A percentile compares a stretch with the other conserved stretches of the same genome.
phyloP scores from a whole-genome alignment of 139 green algal species.

The Tetradesmus lagerheimii region DNA sequence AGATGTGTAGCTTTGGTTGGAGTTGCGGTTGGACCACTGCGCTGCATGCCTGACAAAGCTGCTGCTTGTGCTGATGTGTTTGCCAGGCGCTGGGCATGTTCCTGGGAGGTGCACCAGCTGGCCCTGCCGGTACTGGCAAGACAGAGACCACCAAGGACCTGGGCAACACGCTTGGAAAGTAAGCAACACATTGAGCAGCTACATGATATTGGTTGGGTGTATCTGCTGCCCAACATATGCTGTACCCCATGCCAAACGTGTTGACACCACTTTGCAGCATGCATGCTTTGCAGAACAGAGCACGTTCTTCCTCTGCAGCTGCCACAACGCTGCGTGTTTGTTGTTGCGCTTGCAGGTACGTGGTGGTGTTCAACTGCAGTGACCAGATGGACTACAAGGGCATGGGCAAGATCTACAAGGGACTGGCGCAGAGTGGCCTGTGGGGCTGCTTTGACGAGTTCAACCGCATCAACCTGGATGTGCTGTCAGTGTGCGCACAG shows the following conservation, averaged over 20 bases:
- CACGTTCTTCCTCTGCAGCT: background rate
- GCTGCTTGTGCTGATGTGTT: background rate
- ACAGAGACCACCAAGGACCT: constrained; percentile 98
- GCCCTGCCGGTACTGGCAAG: constrained; percentile 95
- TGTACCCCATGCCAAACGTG: no score
- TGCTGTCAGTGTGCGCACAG: constrained; percentile 96
- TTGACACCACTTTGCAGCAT: background rate
- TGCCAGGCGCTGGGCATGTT: constrained; percentile 94
- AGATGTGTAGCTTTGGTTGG: no score
- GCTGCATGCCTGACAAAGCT: background rate
- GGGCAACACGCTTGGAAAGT: constrained; percentile 95
- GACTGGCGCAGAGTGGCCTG: constrained; percentile 93
- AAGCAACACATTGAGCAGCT: no score
- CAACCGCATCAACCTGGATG: constrained; percentile 99
- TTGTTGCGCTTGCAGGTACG: constrained; percentile 66
- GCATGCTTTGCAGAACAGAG: background rate
- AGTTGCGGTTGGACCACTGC: background rate
- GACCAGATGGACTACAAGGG: constrained; percentile 98
- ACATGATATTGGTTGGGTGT: background rate
- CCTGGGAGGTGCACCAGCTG: constrained; percentile 93
- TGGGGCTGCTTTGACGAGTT: constrained; percentile 99
- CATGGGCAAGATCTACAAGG: constrained; percentile 99
- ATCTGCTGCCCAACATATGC: background rate
- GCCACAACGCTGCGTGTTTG: no score
- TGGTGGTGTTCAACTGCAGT: constrained; percentile 99